Conservation (phyloP, 2,329 filamentous ascomycete genomes). For the Epichloe brachyelytri region DNA sequence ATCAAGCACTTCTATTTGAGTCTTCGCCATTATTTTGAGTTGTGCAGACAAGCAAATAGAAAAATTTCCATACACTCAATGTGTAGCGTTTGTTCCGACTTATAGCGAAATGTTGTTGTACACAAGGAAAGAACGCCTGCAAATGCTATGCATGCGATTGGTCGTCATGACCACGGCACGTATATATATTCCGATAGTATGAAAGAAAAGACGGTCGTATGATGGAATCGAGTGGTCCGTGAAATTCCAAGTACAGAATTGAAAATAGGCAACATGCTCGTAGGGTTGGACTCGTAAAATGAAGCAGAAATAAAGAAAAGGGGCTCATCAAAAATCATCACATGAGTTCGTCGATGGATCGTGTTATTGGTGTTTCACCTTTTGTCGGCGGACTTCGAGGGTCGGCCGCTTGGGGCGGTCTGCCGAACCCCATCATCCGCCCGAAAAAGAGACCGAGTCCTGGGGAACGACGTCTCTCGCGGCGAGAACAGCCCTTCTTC, state of each 20-base stretch:
- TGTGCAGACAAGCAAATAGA: background rate
- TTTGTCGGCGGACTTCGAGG: constrained; percentile 63
- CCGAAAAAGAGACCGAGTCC: constrained; percentile 41
- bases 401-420: constrained; percentile 42
- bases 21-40: background rate
- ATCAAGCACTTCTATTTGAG: too few relatives aligned
- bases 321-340: constrained; percentile 25
- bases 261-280: background rate
- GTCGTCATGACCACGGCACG: background rate
- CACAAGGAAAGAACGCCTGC: constrained; percentile 3
- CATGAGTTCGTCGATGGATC: constrained; percentile 67
- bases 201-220: background rate
- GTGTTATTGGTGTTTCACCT: constrained; percentile 61
- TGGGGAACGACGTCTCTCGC: constrained; percentile 35
- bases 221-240: background rate
- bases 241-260: background rate
- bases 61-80: background rate
- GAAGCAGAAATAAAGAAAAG: background rate
- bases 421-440: constrained; percentile 30
- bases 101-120: background rate
- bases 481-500: constrained; percentile 43
- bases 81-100: background rate
- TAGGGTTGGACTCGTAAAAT: background rate
- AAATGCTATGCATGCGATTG: constrained; percentile 3
- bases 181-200: background rate